Conservation (phyloP, 1,284 basidiomycete genomes). For the Hymenochaete sp. region DNA sequence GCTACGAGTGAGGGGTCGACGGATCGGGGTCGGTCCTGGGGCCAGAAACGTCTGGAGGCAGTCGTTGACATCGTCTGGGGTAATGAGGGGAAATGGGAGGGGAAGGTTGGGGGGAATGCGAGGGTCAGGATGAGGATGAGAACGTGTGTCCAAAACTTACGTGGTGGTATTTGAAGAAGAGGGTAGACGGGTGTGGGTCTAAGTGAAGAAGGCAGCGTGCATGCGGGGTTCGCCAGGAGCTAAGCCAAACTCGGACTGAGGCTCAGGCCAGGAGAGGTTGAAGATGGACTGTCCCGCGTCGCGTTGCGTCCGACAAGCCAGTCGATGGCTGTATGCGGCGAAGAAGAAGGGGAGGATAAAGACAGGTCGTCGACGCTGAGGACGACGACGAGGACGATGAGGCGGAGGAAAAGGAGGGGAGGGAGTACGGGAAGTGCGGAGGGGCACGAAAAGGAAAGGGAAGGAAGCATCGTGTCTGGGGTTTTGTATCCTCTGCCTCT, state of each 20-base stretch:
- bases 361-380: neutral
- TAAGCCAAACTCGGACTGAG: neutral
- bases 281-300: neutral
- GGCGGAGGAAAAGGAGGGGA: neutral
- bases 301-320: neutral
- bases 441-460: neutral
- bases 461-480: neutral
- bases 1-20: conserved; percentile 12
- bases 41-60: conserved; percentile 1
- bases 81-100: neutral
- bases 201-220: too few relatives aligned
- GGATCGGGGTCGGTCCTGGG: conserved; percentile 11
- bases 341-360: too few relatives aligned
- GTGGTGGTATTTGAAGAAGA: neutral
- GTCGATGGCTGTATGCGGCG: neutral
- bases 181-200: too few relatives aligned
- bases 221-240: neutral
- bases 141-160: neutral
- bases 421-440: neutral
- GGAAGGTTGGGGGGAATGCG: neutral
- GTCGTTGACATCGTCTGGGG: conserved; percentile 7
- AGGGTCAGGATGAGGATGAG: neutral
- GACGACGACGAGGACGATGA: neutral
- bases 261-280: neutral
- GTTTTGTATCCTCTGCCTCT: neutral